These are phyloP conservation scores for Peronospora belbahrii DNA, from an alignment of 352 stramenopile genomes.

Conservation along the genomic window DNA sequence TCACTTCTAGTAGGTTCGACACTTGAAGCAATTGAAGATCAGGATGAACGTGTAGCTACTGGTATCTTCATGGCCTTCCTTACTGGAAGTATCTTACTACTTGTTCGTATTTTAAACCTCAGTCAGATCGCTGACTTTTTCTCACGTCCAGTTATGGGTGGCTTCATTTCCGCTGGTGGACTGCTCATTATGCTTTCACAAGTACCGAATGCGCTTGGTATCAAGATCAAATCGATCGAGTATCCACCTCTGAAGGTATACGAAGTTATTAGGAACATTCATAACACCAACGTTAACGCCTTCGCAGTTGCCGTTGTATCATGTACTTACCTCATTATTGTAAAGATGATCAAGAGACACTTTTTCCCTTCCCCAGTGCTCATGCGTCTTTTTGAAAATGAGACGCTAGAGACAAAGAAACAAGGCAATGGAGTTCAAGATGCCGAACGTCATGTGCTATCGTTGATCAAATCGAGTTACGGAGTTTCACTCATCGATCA, in stretches of 20 bases:
- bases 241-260: constrained; percentile 12
- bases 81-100: constrained; percentile 9
- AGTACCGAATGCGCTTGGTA: constrained; percentile 11
- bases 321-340: constrained; percentile 2
- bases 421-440: constrained; percentile 7
- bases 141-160: constrained; percentile 13
- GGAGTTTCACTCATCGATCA: constrained; percentile 13
- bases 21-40: constrained; percentile 10
- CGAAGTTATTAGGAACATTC: constrained; percentile 5
- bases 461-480: neutral
- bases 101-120: constrained; percentile 8
- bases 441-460: constrained; percentile 2
- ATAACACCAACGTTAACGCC: constrained; percentile 12
- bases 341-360: constrained; percentile 11
- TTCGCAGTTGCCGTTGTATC: constrained; percentile 7
- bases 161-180: constrained; percentile 13
- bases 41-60: constrained; percentile 7
- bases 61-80: constrained; percentile 13
- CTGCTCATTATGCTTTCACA: constrained; percentile 17
- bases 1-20: constrained; percentile 11
- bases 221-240: constrained; percentile 12
- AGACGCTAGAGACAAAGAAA: constrained; percentile 1
- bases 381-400: constrained; percentile 12
- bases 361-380: constrained; percentile 10
- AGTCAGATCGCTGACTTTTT: constrained; percentile 18